Evolutionary conservation across 495 filamentous ascomycete genomes (phyloP).

Genomic region (Penicillium psychrofluorescens): DNA sequence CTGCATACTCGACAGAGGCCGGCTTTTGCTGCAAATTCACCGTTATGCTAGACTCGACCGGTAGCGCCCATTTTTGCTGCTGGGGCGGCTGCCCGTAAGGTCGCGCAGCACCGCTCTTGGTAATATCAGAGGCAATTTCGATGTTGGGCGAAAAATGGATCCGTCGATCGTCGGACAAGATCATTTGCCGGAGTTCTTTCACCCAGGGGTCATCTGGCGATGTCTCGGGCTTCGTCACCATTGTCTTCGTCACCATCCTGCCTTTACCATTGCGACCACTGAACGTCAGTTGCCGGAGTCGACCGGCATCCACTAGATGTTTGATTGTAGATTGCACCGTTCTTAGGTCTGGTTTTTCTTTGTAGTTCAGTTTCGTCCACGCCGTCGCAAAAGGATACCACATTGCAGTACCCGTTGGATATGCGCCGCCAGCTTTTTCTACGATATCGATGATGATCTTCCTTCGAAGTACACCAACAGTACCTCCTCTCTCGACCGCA

Average conservation of each 20-base stretch:
- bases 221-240: slow-evolving; percentile 44
- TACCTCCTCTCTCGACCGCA: slow-evolving; percentile 29
- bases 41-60: slow-evolving; percentile 22
- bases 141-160: slow-evolving; percentile 26
- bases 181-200: slow-evolving; percentile 43
- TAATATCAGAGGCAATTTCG: slow-evolving; percentile 21
- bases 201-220: slow-evolving; percentile 42
- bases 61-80: slow-evolving; percentile 9
- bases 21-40: slow-evolving; percentile 37
- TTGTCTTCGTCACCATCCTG: slow-evolving; percentile 45
- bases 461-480: slow-evolving; percentile 40
- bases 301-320: slow-evolving; percentile 49
- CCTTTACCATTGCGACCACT: slow-evolving; percentile 49
- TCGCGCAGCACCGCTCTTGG: slow-evolving; percentile 10
- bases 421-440: slow-evolving; percentile 61
- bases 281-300: slow-evolving; percentile 55
- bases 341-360: slow-evolving; percentile 41
- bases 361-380: slow-evolving; percentile 48
- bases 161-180: slow-evolving; percentile 28
- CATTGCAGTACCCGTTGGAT: slow-evolving; percentile 65
- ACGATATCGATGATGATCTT: slow-evolving; percentile 66
- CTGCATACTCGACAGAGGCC: slow-evolving; percentile 18
- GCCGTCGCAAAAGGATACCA: slow-evolving; percentile 59
- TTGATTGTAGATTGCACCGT: slow-evolving; percentile 53
- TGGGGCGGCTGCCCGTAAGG: background rate